Conservation (phyloP, 495 filamentous ascomycete species). For the Xylaria acuta region DNA sequence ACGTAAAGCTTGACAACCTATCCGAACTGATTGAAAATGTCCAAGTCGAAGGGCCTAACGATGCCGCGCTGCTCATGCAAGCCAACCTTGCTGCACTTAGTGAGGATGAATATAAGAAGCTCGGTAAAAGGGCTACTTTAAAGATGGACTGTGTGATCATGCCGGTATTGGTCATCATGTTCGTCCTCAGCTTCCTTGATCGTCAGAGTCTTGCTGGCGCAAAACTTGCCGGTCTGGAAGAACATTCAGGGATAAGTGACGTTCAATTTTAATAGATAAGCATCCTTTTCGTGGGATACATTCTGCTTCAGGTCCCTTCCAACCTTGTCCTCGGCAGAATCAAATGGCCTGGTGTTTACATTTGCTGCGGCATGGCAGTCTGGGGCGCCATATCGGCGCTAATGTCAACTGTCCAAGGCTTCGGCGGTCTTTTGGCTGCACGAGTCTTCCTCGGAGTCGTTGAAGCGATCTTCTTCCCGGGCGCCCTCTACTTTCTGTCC, state of each 20-base stretch:
- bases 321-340: conserved; percentile 33
- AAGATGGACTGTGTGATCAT: conserved; percentile 36
- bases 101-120: conserved; percentile 27
- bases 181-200: conserved; percentile 37
- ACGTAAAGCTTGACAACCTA: neutral
- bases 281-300: conserved; percentile 61
- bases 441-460: conserved; percentile 64
- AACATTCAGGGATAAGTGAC: conserved; percentile 31
- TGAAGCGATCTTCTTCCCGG: conserved; percentile 64
- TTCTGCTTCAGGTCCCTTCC: conserved; percentile 32
- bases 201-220: conserved; percentile 34
- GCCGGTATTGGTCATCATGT: conserved; percentile 31
- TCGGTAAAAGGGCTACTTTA: conserved; percentile 29
- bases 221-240: conserved; percentile 31
- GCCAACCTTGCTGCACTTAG: conserved; percentile 32
- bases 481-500: conserved; percentile 66
- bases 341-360: conserved; percentile 29
- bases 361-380: conserved; percentile 33
- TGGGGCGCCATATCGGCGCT: conserved; percentile 53
- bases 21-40: neutral
- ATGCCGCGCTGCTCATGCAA: conserved; percentile 26
- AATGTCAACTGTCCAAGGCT: conserved; percentile 64
- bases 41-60: neutral
- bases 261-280: conserved; percentile 18
- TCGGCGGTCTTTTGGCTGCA: conserved; percentile 56